Evolutionary conservation across 176 grass and related monocot genomes (phyloP).

Genomic region (Echinochloa phyllopogon): DNA sequence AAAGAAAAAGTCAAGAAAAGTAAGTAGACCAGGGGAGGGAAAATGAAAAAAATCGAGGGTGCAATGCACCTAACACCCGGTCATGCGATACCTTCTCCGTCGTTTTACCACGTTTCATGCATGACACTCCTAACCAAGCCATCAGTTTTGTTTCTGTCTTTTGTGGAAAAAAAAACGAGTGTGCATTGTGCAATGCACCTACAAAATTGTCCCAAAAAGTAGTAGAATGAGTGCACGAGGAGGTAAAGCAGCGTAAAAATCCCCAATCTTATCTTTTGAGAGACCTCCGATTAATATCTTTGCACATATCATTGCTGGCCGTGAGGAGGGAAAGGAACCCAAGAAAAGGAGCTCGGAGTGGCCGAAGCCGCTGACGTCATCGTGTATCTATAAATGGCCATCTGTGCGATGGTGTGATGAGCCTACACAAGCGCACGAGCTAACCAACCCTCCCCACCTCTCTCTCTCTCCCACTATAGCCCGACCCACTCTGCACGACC

Average conservation of each 20-base stretch:
- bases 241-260: background rate
- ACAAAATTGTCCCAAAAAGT: background rate
- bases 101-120: background rate
- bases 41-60: no score
- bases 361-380: constrained; percentile 15
- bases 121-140: background rate
- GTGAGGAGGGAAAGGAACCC: background rate
- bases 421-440: constrained; percentile 23
- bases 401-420: constrained; percentile 1
- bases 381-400: constrained; percentile 37
- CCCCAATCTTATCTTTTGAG: background rate
- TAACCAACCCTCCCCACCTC: background rate
- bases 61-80: no score
- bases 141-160: background rate
- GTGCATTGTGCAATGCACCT: background rate
- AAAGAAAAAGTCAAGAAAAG: no score
- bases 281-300: background rate
- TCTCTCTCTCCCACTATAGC: no score
- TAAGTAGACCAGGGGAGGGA: no score
- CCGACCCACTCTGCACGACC: background rate
- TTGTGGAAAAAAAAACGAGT: no score
- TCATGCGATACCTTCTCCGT: background rate
- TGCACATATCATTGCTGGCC: constrained; percentile 9
- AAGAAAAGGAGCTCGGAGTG: background rate
- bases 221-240: background rate